A percentile compares a stretch with the other conserved stretches of the same genome.
Evolutionary conservation across 441 rosid species (phyloP).

Genomic region (Bruguiera hainesii): DNA sequence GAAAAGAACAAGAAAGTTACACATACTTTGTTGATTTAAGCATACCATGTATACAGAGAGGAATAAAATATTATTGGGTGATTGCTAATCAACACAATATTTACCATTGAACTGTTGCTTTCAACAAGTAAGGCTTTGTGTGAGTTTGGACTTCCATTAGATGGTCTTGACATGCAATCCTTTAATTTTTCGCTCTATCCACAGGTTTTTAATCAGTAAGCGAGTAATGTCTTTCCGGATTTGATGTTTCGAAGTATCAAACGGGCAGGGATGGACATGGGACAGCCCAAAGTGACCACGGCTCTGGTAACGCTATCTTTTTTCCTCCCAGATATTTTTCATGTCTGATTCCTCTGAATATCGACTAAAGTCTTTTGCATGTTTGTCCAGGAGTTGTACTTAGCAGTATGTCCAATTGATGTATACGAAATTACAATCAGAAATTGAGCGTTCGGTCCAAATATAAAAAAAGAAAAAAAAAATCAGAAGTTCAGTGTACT

Average conservation of each 20-base stretch:
- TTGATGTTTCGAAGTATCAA: conserved; percentile 33
- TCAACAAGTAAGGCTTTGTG: neutral
- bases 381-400: too few species aligned
- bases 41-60: too few species aligned
- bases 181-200: neutral
- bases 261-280: conserved; percentile 23
- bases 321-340: neutral
- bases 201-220: conserved; percentile 37
- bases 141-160: neutral
- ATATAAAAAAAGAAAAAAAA: too few species aligned
- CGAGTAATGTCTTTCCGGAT: conserved; percentile 37
- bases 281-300: conserved; percentile 29
- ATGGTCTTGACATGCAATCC: conserved; percentile 1
- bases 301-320: conserved; percentile 30
- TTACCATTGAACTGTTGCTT: too few species aligned
- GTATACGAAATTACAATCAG: too few species aligned
- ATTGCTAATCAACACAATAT: too few species aligned
- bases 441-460: too few species aligned
- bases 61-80: too few species aligned
- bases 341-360: neutral
- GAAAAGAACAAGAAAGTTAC: too few species aligned
- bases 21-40: too few species aligned
- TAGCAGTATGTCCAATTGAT: too few species aligned
- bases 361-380: neutral
- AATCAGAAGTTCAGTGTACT: too few species aligned